Evolutionary conservation across 805 yeast species (phyloP), one percentile per base, ranked within the genome.

Genomic region (Kurtzmaniella cleridarum): DNA sequence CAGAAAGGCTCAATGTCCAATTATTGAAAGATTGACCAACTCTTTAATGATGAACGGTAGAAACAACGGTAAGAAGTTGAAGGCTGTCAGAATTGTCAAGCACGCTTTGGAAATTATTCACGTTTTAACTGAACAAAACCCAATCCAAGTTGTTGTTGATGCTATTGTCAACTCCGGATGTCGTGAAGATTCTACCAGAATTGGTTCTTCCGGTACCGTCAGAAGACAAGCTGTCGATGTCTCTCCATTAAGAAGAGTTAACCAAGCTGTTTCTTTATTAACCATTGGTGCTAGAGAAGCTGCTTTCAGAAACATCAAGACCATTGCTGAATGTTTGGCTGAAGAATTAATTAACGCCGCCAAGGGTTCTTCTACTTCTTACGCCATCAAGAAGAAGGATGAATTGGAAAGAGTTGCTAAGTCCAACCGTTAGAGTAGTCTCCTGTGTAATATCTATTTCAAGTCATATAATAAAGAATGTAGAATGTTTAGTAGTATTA

Each of bases 151-250:
- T 66, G 78, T 93, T 65, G 97, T 93, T 73, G 99, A 93, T 63
- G 99, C 98, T 64, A 84, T 93, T 68, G 89, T 88, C 79, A 95
- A 95, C 96, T 86, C 97, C 58, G 99, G 99, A 76, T 95, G 98
- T 75, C 89, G 98, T 83, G 99, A 93, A 83, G 99, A 93, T 78
- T 88, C 98, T 68, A 93, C 99, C 81, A 90, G 98, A 87, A 91
- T 95, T 63, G 99, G 99, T 78, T 90, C 97, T 69, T 90, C 97
- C 66, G 98, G 98, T 86, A 87, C 98, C 69, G 99, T 95, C 64
- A 93, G 98, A 86, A 89, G 99, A 84, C 98, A 95, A 80, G 98
- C 99, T 59, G 99, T 93, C 71, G 99, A 93, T 88, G 99, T 93
- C 55, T 90, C 98, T 67, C 99, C 99, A 69, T 83, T 93, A 73